Base-by-base conservation (phyloP, 2,329 filamentous ascomycete genomes). In the Diaporthe citrichinensis region DNA sequence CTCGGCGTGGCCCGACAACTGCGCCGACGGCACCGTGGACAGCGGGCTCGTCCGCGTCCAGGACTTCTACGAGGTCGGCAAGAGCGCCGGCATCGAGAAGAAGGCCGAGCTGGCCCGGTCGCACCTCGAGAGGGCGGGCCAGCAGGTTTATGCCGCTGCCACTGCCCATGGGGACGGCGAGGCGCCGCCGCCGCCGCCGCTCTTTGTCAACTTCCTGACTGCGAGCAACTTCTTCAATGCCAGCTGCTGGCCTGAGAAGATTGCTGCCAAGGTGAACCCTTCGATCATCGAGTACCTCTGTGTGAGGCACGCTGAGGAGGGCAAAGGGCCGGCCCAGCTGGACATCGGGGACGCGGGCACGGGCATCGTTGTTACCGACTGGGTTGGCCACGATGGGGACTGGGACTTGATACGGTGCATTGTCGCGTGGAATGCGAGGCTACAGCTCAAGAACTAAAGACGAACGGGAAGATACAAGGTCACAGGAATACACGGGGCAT, bases 151-250 rank as follows among this genome's bases (percentile, higher is more conserved):
- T 78, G 86, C 83, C 59, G 85, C 87, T 61, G 86, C 79, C 34
- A 77, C 83, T 4, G 78, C 77, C 31, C 62, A 61, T 41, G 61
- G 20, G 8, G 20, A 44, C 4, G 28, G 20, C 2, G 23, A 39
- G 14, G 73, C 75, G 4, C 77, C 79, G 7, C 78, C 78, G 31
- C 78, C 81, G 39, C 87, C 87, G 23, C 95, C 95, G 0, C 89
- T 98, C 79, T 98, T 94, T 80, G 87, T 98, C 84, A 99, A 98
- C 84, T 98, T 98, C 82, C 84, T 98, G 77, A 95, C 90, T 79
- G 97, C 93, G 0, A 96, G 94, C 83, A 98, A 98, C 86, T 98
- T 98, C 87, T 98, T 96, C 92, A 96, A 95, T 78, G 88, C 93
- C 1, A 92, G 91, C 73, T 98, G 95, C 84, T 99, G 97, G 97